Conservation (phyloP, 495 filamentous ascomycete species). For the Aspergillus steynii region DNA sequence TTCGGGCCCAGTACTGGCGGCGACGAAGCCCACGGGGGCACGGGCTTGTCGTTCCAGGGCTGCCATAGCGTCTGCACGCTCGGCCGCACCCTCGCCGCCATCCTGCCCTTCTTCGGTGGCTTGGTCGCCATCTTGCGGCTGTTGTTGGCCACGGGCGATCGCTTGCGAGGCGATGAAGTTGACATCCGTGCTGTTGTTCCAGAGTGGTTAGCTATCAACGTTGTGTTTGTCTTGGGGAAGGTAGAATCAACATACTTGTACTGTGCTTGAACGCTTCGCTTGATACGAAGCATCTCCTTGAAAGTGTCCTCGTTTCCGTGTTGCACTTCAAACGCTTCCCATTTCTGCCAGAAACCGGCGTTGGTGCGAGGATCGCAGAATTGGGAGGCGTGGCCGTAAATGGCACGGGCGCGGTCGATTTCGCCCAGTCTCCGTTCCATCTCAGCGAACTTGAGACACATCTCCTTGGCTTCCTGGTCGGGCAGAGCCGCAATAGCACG, state of each 20-base stretch:
- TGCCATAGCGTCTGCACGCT: conserved; percentile 82
- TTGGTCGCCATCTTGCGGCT: conserved; percentile 43
- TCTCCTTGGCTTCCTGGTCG: conserved; percentile 90
- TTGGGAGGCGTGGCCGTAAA: conserved; percentile 94
- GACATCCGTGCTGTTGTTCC: conserved; percentile 73
- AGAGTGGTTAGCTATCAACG: conserved; percentile 13
- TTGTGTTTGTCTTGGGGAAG: conserved; percentile 4
- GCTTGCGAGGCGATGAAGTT: conserved; percentile 98
- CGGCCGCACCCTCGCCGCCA: conserved; percentile 52
- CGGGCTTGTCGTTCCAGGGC: conserved; percentile 85
- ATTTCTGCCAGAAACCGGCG: conserved; percentile 90
- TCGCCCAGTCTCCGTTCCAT: conserved; percentile 97
- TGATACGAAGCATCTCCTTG: conserved; percentile 98
- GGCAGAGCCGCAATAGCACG: conserved; percentile 88
- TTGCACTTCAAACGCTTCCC: conserved; percentile 95
- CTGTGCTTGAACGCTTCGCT: conserved; percentile 94
- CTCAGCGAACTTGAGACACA: conserved; percentile 99
- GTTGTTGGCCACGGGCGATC: conserved; percentile 73
- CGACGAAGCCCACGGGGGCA: conserved; percentile 89
- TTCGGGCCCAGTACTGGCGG: conserved; percentile 76
- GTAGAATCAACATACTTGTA: conserved; percentile 67
- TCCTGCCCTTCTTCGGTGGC: conserved; percentile 35
- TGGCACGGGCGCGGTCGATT: conserved; percentile 91
- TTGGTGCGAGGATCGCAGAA: conserved; percentile 95
- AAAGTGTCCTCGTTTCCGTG: conserved; percentile 99